These are phyloP conservation scores for Lasiodiplodia hormozganensis DNA, from an alignment of 2,329 filamentous ascomycete genomes.

Conservation along the genomic window DNA sequence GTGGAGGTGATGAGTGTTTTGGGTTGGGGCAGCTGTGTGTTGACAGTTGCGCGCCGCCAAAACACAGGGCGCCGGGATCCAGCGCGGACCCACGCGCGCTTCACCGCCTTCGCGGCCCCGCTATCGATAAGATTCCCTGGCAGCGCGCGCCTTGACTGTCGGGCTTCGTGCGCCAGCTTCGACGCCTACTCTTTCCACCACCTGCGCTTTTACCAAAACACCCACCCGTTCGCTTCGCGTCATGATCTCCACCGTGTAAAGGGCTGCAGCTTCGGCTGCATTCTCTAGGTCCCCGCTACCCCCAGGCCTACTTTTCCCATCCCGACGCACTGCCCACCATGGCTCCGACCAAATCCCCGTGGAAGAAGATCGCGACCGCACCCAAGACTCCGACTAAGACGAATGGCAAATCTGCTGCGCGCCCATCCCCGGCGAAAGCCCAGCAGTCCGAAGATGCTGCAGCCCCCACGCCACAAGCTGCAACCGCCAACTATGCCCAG, in stretches of 20 bases:
- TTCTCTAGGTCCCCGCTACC: constrained; percentile 43
- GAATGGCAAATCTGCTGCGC: constrained; percentile 30
- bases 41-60: background rate
- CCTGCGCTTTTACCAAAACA: background rate
- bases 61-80: background rate
- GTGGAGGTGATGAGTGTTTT: background rate
- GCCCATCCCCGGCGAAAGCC: constrained; percentile 35
- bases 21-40: background rate
- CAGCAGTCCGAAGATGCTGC: constrained; percentile 33
- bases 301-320: constrained; percentile 43
- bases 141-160: background rate
- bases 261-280: constrained; percentile 57
- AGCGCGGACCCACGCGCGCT: background rate
- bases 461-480: constrained; percentile 32
- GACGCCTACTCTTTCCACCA: background rate
- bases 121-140: constrained; percentile 24
- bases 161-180: background rate
- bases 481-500: constrained; percentile 74
- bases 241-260: constrained; percentile 46
- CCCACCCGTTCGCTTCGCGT: background rate
- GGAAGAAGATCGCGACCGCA: constrained; percentile 46
- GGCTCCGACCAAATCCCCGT: constrained; percentile 55
- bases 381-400: constrained; percentile 43
- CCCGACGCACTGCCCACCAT: constrained; percentile 48
- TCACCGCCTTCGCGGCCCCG: constrained; percentile 8